phyloP scores from a whole-genome alignment of 2,329 filamentous ascomycete genomes.

The Didymosphaeria variabile region DNA sequence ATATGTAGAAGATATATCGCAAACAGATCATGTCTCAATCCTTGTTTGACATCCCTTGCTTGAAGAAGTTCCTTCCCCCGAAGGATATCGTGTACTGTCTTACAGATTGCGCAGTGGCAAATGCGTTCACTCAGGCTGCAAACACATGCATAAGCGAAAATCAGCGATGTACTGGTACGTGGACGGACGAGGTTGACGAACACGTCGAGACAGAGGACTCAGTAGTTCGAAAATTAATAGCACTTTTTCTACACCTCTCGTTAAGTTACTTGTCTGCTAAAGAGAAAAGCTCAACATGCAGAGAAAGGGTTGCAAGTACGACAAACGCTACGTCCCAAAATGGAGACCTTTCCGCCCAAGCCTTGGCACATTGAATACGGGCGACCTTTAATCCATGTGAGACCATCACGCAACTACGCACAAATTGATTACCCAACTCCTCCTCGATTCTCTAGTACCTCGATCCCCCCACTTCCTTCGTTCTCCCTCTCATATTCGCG shows the following conservation, averaged over 20 bases:
- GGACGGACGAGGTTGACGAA: neutral
- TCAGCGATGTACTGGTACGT: neutral
- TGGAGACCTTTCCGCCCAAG: constrained; percentile 9
- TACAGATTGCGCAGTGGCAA: neutral
- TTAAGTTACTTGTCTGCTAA: neutral
- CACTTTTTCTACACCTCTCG: too few species aligned
- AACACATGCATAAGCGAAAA: too few species aligned
- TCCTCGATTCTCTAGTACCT: neutral
- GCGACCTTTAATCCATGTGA: constrained; percentile 29
- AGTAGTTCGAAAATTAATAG: too few species aligned
- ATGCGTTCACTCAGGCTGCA: neutral
- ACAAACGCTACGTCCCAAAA: neutral
- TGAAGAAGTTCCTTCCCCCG: neutral
- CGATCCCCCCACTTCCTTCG: neutral
- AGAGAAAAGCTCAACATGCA: neutral
- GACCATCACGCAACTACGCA: constrained; percentile 21
- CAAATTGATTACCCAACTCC: constrained; percentile 5
- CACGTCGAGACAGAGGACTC: too few species aligned
- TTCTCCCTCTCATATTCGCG: constrained; percentile 3
- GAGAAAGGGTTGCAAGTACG: neutral
- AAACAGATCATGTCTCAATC: neutral
- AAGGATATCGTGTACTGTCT: neutral
- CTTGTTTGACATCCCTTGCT: constrained; percentile 10
- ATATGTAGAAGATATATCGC: neutral
- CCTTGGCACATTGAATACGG: constrained; percentile 6